Conservation (phyloP, 768 basidiomycete genomes). For the Tulasnella sp. region DNA sequence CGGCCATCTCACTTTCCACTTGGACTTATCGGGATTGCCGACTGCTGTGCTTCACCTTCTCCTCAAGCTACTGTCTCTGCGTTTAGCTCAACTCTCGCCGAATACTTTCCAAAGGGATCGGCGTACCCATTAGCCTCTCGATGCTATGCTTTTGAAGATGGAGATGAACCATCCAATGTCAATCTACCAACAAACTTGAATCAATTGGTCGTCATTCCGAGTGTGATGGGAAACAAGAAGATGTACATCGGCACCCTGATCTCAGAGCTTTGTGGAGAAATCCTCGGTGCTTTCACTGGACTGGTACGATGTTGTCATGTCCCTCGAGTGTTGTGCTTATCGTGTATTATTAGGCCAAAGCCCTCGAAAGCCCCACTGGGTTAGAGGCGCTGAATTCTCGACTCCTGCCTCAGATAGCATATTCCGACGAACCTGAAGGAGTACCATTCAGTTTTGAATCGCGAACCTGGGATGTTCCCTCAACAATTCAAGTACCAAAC, state of each 20-base stretch:
- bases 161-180: conserved; percentile 40
- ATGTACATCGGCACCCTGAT: conserved; percentile 79
- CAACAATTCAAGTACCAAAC: not conserved
- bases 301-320: conserved; percentile 41
- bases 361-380: conserved; percentile 69
- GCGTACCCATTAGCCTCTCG: conserved; percentile 68
- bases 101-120: conserved; percentile 52
- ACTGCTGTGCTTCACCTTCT: conserved; percentile 42
- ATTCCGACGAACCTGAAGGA: not conserved
- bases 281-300: conserved; percentile 73
- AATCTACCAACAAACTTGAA: conserved; percentile 41
- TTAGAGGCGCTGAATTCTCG: conserved; percentile 58
- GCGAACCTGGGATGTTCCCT: not conserved
- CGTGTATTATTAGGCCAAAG: conserved; percentile 42
- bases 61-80: conserved; percentile 41
- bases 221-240: conserved; percentile 76
- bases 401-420: conserved; percentile 26
- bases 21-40: conserved; percentile 78
- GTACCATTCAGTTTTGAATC: not conserved
- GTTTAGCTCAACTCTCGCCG: conserved; percentile 50
- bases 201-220: conserved; percentile 64
- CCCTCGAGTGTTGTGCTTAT: not conserved
- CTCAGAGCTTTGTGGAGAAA: conserved; percentile 77
- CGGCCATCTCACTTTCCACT: conserved; percentile 72
- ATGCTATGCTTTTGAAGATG: conserved; percentile 78